Percentiles rank a stretch among this genome's conserved stretches.
These are phyloP conservation scores for Austroboletus novae-zelandiae DNA, from an alignment of 1,284 basidiomycete genomes.

Conservation along the genomic window DNA sequence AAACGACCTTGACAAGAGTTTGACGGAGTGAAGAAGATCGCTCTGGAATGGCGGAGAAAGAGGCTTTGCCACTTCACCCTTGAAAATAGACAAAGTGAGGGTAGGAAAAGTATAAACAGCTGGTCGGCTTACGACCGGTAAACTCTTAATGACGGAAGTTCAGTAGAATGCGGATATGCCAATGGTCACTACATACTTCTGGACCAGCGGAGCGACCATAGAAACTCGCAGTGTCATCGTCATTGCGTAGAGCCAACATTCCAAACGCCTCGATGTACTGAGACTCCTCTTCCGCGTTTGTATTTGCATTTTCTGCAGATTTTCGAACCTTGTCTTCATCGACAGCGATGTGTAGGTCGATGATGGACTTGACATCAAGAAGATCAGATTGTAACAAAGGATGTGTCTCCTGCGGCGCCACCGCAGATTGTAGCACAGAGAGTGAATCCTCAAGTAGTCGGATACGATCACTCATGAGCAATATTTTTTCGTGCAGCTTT, in stretches of 20 bases:
- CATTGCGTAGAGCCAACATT: slow-evolving; percentile 50
- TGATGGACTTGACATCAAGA: slow-evolving; percentile 64
- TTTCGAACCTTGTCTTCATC: slow-evolving; percentile 33
- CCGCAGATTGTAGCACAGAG: slow-evolving; percentile 52
- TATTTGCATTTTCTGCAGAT: slow-evolving; percentile 10
- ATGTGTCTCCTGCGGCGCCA: slow-evolving; percentile 49
- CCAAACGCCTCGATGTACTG: slow-evolving; percentile 60
- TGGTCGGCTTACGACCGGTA: slow-evolving; percentile 47
- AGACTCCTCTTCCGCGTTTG: slow-evolving; percentile 41
- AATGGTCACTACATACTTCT: slow-evolving; percentile 43
- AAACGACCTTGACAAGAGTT: slow-evolving; percentile 50
- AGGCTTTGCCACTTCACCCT: slow-evolving; percentile 23
- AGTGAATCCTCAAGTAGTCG: slow-evolving; percentile 72
- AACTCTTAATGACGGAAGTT: slow-evolving; percentile 36
- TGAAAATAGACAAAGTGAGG: slow-evolving; percentile 5
- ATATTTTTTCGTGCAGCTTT: slow-evolving; percentile 68
- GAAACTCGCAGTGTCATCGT: slow-evolving; percentile 61
- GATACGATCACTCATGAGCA: slow-evolving; percentile 72
- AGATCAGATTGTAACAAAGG: slow-evolving; percentile 61
- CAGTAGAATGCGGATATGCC: background rate
- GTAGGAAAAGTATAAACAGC: background rate
- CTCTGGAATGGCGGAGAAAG: background rate
- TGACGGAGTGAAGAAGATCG: slow-evolving; percentile 35
- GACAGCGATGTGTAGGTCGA: slow-evolving; percentile 57
- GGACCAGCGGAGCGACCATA: slow-evolving; percentile 64